Evolutionary conservation across 768 basidiomycete genomes (phyloP), one percentile per base, ranked within the genome.

Genomic region (Chlorophyllum brunneum): DNA sequence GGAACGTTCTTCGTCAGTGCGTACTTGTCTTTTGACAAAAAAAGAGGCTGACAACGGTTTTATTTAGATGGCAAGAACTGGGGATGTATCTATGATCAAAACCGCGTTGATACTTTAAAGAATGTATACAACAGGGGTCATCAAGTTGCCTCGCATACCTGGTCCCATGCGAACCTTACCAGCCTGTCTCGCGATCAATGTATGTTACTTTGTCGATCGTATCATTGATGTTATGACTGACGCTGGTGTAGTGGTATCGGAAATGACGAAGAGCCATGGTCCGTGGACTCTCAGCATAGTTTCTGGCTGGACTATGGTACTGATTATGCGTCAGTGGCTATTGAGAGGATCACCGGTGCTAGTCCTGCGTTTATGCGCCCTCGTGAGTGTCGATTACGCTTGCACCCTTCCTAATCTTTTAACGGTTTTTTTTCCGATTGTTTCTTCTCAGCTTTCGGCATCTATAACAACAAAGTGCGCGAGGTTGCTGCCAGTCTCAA

Each of bases 131-230:
- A 65, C n/a, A 60, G 65, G 16, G 76, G 76, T 5, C 75, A 77
- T 54, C 69, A 73, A 58, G 58, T 78, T 42, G 75, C 65, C 4
- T 76, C 76, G n/a, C 77, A 79, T 56, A 77, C 76, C 20, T 79
- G 77, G 77, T 55, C 60, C 10, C 77, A 79, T 53, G 54, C 57
- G 9, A 63, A 76, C 53, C 61, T 78, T 1, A 63, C 65, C 6
- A 66, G 55, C 2, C 59, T 77, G 29, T 59, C 62, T 18, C 61
- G 59, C 59, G 62, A 67, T 51, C 56, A 68, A 50, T 59, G 70
- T 70, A 56, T 22, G 61, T 58, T 27, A 2, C 5, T 9, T 20
- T 23, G 18, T 10, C 42, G 24, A 1, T 24, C 18, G 9, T 22
- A 9, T 11, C 8, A 22, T 6, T n/a, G 8, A 2, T 44, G 10